Percentiles rank a stretch among this genome's conserved stretches.
phyloP scores from a whole-genome alignment of 345 rosid genomes.

The Pistacia vera region DNA sequence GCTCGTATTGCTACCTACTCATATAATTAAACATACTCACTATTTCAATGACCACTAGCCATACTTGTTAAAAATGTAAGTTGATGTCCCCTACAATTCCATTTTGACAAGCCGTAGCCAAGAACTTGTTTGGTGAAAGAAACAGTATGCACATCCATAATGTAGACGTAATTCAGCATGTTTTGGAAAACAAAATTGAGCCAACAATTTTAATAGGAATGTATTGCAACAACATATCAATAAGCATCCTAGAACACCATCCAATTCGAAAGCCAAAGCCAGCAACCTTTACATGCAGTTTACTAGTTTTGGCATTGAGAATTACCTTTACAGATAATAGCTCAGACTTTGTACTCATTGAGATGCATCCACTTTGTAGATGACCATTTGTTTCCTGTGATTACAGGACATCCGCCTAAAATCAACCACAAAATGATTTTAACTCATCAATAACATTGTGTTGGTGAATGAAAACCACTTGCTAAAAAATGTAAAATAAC shows the following conservation, averaged over 20 bases:
- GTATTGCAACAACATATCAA: background rate
- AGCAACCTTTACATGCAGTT: background rate
- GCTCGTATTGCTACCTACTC: background rate
- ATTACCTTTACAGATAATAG: slow-evolving; percentile 19
- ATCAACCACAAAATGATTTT: slow-evolving; percentile 11
- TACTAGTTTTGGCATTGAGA: background rate
- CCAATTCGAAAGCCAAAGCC: background rate
- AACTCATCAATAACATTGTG: background rate
- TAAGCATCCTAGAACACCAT: background rate
- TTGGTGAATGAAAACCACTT: background rate
- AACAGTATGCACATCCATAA: background rate
- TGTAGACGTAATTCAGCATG: background rate
- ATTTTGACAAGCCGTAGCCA: no score
- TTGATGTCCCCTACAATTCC: background rate
- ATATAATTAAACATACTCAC: background rate
- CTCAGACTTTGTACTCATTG: slow-evolving; percentile 55
- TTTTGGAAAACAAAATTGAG: background rate
- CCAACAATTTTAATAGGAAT: background rate
- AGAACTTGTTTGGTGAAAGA: no score
- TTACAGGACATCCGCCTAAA: slow-evolving; percentile 90
- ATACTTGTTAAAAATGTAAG: background rate
- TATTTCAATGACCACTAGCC: background rate
- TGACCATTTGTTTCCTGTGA: slow-evolving; percentile 93
- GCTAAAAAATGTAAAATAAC: background rate
- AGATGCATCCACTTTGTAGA: slow-evolving; percentile 94